Percentiles rank a stretch among this genome's conserved stretches.
These are phyloP conservation scores for Paecilomyces sp. DNA, from an alignment of 2,329 filamentous ascomycete species.

Conservation along the genomic window DNA sequence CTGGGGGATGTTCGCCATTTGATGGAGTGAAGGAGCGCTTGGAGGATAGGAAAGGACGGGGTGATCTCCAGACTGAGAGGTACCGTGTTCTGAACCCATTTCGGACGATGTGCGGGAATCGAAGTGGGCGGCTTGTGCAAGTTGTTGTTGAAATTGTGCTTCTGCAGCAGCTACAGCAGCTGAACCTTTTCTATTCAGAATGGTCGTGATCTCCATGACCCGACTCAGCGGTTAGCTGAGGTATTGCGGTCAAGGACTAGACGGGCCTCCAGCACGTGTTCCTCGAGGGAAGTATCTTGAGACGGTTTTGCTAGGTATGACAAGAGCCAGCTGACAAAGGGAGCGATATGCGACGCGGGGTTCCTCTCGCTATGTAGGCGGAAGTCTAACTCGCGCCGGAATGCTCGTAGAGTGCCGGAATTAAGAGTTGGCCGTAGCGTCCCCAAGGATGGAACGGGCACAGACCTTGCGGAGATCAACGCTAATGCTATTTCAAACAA, in stretches of 20 bases:
- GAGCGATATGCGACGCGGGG: background rate
- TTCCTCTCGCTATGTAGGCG: background rate
- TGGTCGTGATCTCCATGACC: conserved; percentile 48
- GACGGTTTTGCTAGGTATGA: background rate
- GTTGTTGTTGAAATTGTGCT: conserved; percentile 38
- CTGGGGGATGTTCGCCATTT: conserved; percentile 45
- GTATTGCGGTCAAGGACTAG: conserved; percentile 24
- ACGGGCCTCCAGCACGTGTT: conserved; percentile 8
- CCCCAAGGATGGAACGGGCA: background rate
- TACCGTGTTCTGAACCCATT: conserved; percentile 53
- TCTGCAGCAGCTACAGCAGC: conserved; percentile 36
- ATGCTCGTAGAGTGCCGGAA: background rate
- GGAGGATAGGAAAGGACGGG: conserved; percentile 53
- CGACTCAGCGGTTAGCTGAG: conserved; percentile 25
- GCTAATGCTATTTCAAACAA: background rate
- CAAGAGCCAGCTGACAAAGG: background rate
- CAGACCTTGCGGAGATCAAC: background rate
- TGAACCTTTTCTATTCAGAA: conserved; percentile 44
- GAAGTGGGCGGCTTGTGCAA: conserved; percentile 32
- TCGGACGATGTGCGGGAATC: conserved; percentile 41
- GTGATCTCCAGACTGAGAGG: conserved; percentile 49
- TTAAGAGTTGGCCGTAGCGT: background rate
- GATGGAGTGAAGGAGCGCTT: conserved; percentile 45
- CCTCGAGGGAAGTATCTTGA: background rate
- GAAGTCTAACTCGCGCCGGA: background rate